A percentile compares a stretch with the other conserved stretches of the same genome.
These are phyloP conservation scores for Salix brachista DNA, from an alignment of 345 rosid genomes.

Conservation along the genomic window DNA sequence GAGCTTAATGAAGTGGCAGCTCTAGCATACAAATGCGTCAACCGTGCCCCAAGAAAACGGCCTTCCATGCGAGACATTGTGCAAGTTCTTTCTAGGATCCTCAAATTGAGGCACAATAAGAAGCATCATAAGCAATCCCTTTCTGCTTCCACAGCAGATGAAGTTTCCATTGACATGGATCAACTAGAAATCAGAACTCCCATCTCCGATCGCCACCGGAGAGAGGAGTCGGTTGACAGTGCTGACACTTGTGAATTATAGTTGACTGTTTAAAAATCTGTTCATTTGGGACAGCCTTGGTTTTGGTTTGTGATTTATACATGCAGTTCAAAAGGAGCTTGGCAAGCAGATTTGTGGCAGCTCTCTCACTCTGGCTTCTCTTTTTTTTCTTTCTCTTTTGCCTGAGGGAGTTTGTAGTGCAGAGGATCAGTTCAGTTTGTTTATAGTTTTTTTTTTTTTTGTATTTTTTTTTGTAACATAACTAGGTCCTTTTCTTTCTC, in stretches of 20 bases:
- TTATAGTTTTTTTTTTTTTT: slow-evolving; percentile 9
- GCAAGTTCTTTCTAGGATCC: slow-evolving; percentile 67
- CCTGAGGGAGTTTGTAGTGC: slow-evolving; percentile 8
- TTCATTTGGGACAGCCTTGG: slow-evolving; percentile 18
- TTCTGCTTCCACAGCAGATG: slow-evolving; percentile 42
- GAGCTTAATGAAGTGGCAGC: slow-evolving; percentile 88
- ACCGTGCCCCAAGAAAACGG: slow-evolving; percentile 68
- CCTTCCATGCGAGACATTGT: slow-evolving; percentile 95
- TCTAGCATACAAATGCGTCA: slow-evolving; percentile 81
- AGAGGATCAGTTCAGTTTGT: neutral
- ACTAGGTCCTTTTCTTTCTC: slow-evolving; percentile 7
- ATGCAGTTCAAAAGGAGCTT: slow-evolving; percentile 9
- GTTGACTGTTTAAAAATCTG: slow-evolving; percentile 17
- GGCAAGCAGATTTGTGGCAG: slow-evolving; percentile 19
- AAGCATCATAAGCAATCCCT: slow-evolving; percentile 52
- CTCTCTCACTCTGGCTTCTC: neutral
- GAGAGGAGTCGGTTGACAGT: slow-evolving; percentile 73
- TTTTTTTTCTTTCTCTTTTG: neutral
- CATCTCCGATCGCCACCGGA: slow-evolving; percentile 37
- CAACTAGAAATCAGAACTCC: slow-evolving; percentile 36
- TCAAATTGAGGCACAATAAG: slow-evolving; percentile 56
- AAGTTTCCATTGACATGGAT: slow-evolving; percentile 44
- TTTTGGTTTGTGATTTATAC: slow-evolving; percentile 17
- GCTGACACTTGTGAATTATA: slow-evolving; percentile 47
- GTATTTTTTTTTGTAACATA: slow-evolving; percentile 23